Evolutionary conservation across 345 rosid genomes (phyloP), one percentile per base, ranked within the genome.

Genomic region (Aquilaria malaccensis): DNA sequence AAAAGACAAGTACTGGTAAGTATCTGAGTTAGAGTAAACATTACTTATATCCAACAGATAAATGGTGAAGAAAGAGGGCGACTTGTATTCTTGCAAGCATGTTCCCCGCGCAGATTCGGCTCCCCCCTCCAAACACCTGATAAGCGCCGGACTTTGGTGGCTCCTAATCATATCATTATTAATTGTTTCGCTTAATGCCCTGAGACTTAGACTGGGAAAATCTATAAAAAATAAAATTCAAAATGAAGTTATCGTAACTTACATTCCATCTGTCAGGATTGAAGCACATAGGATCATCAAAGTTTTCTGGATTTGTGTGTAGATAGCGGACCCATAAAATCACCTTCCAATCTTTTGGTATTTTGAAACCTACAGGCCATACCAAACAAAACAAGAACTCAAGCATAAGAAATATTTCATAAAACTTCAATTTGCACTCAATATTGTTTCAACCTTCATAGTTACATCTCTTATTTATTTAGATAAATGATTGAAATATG

Each of bases 241-340:
- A 22, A 22, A 22, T 22, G 22, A 22, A 22, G 22, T 22, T 22
- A 22, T 22, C 22, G 22, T 22, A 22, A 9, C 79, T 59, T 73
- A 77, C 79, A 43, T 75, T 63, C 82, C 82, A 82, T 70, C 74
- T 74, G 2, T 79, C 74, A 2, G 80, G 86, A 50, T 82, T 74
- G n/a, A 77, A 79, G 61, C 78, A 62, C 65, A 70, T 29, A 0
- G 81, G 79, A 64, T 81, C 68, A 2, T 81, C 67, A 7, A 70
- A 77, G 68, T 66, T 70, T 45, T 71, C 62, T 10, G 68, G 56
- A 68, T 75, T 33, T 11, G 53, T 72, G 29, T 74, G 86, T 10
- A 67, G 66, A 51, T 79, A 76, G 45, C 80, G 66, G 45, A 65
- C 4, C 83, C 77, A 82, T 4, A 66, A 2, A 15, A 77, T 47